A percentile compares a stretch with the other conserved stretches of the same genome.
Evolutionary conservation across 257 asterid species (phyloP).

Genomic region (Anisodus acutangulus): DNA sequence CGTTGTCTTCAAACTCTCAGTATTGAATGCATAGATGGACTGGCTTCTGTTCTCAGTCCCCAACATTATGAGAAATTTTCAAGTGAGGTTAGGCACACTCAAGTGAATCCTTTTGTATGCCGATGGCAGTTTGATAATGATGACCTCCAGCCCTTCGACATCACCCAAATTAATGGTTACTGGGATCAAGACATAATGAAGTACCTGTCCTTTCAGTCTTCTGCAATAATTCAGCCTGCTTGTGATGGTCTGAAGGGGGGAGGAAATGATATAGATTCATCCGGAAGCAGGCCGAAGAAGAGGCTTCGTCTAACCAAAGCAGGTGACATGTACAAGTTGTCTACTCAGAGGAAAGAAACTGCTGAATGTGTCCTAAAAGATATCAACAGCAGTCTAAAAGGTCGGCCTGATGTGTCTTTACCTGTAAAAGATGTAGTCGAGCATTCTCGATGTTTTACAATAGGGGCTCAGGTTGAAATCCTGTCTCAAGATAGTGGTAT

Average conservation of each 20-base stretch:
- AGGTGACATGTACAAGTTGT: conserved; percentile 37
- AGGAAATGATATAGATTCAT: conserved; percentile 39
- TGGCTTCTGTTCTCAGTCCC: conserved; percentile 85
- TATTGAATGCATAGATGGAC: conserved; percentile 92
- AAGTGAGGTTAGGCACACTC: conserved; percentile 45
- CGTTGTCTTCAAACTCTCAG: conserved; percentile 92
- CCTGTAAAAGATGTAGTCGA: conserved; percentile 29
- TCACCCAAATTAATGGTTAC: conserved; percentile 70
- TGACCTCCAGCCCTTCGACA: conserved; percentile 65
- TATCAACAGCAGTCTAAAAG: conserved; percentile 28
- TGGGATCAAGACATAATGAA: conserved; percentile 69
- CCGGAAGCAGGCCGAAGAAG: conserved; percentile 59
- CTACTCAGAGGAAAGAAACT: conserved; percentile 35
- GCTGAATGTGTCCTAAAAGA: conserved; percentile 36
- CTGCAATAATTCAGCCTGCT: conserved; percentile 29
- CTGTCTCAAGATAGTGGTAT: conserved; percentile 88
- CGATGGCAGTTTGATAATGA: conserved; percentile 68
- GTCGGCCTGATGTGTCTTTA: conserved; percentile 28
- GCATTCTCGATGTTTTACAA: conserved; percentile 36
- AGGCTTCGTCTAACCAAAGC: conserved; percentile 62
- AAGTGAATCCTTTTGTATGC: conserved; percentile 72
- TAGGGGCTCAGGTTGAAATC: conserved; percentile 80
- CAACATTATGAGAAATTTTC: conserved; percentile 65
- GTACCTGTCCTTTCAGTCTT: conserved; percentile 36
- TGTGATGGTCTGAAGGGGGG: conserved; percentile 39